Base-by-base conservation (phyloP, 768 basidiomycete genomes). In the Mrakia blollopis region DNA sequence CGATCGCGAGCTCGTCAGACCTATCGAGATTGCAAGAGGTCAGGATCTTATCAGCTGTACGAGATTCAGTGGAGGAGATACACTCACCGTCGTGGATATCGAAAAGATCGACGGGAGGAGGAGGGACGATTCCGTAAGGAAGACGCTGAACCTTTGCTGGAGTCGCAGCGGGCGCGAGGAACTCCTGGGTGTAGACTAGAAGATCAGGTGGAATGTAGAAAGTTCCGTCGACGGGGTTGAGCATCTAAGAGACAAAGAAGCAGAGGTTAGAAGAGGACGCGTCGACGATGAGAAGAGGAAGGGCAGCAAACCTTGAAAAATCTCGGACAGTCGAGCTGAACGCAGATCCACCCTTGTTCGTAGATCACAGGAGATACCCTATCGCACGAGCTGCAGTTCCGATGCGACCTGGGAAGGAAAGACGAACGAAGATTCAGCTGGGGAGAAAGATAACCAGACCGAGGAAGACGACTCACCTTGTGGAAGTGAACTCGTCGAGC, bases 261-360 rank as follows among this genome's bases (percentile, higher is more conserved):
- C 39, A 47, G 44, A 16, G 14, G 44, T 47, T 2, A 9, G 44
- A 47, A 10, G 14, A 47, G 44, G 14, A 47, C 44, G 44, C 44
- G 13, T n/a, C 57, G 57, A 60, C 5, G 57, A n/a, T 2, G 9
- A 14, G 57, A 4, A 60, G 8, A 9, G 57, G 9, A 61, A 18
- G 14, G n/a, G n/a, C 60, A 25, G 30, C 60, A 10, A 32, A 61
- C 60, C 60, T 61, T 61, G 60, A 61, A 61, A n/a, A 61, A 61
- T 8, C 11, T 32, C 9, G 60, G 60, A 16, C 60, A 61, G 30
- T 61, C 60, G n/a, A 61, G n/a, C 4, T 61, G 60, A n/a, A 61
- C 60, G 60, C 60, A 61, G 11, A 61, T 61, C 60, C 60, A 61
- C 7, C 60, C 60, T 61, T n/a, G n/a, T 16, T 61, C 60, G 60